Base-by-base conservation (phyloP, 805 yeast species). In the Metschnikowia dekortorum region DNA sequence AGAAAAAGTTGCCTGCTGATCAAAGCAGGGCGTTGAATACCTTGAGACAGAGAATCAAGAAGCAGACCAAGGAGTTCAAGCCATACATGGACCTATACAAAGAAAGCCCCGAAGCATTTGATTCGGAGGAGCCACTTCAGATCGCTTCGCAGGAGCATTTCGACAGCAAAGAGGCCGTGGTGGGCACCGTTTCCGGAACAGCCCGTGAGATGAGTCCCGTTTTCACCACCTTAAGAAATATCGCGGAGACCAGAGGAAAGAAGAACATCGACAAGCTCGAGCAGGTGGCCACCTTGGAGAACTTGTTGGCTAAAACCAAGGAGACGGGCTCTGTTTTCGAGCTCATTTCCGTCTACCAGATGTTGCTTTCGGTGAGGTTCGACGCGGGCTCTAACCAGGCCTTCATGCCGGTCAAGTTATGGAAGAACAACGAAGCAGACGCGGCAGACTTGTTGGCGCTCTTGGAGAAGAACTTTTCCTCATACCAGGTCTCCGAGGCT, bases 231-330 rank as follows among this genome's bases (percentile, higher is more conserved):
- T 77, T 94, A 66, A 80, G 85, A 66, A 69, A 82, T 48, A 83
- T 94, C 50, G 74, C 87, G 53, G 98, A 94, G 69, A 78, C 90
- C 45, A 85, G 99, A 73, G 99, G 99, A 76, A 91, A 91, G 78
- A 92, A 89, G 77, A 90, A 89, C 67, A 86, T 89, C 55, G 96
- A 92, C 68, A 82, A 84, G 56, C 68, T 66, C 55, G 96, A 88
- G 68, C 96, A 92, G 69, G 81, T 90, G 56, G 71, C 73, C 49
- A 74, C 78, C 41, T 76, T 94, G 63, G 96, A 87, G 71, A 76
- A 74, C 43, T 74, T 88, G 54, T 76, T 84, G 49, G 62, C 52
- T 28, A 62, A 61, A 13, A 60, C 61, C 49, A 48, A 51, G 44
- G 45, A 58, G 10, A 59, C 58, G 36, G 64, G 63, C 39, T 62